Evolutionary conservation across 148 eudicot genomes (phyloP).

Genomic region (Salicornia ramosissima): DNA sequence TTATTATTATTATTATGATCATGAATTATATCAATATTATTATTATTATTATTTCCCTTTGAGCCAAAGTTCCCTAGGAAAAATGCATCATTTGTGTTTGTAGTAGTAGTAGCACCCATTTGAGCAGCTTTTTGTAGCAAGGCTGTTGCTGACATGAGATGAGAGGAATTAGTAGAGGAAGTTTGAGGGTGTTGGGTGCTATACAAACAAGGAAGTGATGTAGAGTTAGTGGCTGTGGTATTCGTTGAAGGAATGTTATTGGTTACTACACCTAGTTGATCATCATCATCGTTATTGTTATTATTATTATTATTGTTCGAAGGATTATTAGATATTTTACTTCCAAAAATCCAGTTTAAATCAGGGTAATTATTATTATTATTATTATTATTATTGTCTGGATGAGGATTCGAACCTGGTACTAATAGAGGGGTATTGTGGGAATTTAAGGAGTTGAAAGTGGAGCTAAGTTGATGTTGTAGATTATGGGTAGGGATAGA

Average conservation of each 20-base stretch:
- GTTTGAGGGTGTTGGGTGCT: slow-evolving; percentile 49
- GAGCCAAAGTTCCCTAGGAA: slow-evolving; percentile 42
- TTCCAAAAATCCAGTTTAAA: slow-evolving; percentile 25
- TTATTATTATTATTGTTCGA: slow-evolving; percentile 12
- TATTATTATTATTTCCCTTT: slow-evolving; percentile 20
- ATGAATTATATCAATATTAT: too few species aligned
- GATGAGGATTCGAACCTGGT: slow-evolving; percentile 15
- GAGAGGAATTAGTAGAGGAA: slow-evolving; percentile 21
- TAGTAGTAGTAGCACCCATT: slow-evolving; percentile 51
- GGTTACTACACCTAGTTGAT: slow-evolving; percentile 18
- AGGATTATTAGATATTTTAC: slow-evolving; percentile 7
- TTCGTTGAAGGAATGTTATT: slow-evolving; percentile 1
- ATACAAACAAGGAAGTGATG: slow-evolving; percentile 54
- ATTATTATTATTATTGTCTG: neutral
- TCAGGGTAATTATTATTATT: slow-evolving; percentile 1
- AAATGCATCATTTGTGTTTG: slow-evolving; percentile 23
- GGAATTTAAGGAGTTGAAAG: slow-evolving; percentile 13
- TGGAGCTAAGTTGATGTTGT: slow-evolving; percentile 18
- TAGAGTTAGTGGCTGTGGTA: neutral
- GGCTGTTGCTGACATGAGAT: slow-evolving; percentile 78
- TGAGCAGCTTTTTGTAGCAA: slow-evolving; percentile 77
- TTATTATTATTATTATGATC: slow-evolving; percentile 24
- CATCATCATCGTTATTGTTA: neutral
- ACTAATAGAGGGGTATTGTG: slow-evolving; percentile 17
- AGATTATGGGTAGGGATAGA: slow-evolving; percentile 9